A percentile compares a stretch with the other conserved stretches of the same genome.
Evolutionary conservation across 441 rosid genomes (phyloP).

Genomic region (Adansonia rubrostipa): DNA sequence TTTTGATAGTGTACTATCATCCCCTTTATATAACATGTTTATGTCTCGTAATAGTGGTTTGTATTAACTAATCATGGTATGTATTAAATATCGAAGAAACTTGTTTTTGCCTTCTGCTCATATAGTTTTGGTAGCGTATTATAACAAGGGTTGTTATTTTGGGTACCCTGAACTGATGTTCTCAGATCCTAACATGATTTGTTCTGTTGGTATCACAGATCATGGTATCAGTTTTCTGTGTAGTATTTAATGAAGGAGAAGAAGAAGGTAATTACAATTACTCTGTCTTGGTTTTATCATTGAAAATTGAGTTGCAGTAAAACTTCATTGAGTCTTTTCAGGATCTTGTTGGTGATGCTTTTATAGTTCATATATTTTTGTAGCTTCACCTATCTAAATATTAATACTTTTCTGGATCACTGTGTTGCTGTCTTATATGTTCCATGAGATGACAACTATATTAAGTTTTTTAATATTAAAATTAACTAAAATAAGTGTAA

Average conservation of each 20-base stretch:
- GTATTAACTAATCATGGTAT: background rate
- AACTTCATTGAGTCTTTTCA: background rate
- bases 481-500: conserved; percentile 5
- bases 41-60: background rate
- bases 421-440: background rate
- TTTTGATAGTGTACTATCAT: background rate
- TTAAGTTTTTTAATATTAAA: background rate
- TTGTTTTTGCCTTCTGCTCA: background rate
- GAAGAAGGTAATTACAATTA: background rate
- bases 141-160: background rate
- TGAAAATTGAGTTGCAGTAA: conserved; percentile 19
- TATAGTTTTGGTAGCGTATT: conserved; percentile 4
- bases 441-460: background rate
- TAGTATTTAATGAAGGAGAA: conserved; percentile 1
- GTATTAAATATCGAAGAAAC: background rate
- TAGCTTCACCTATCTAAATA: conserved; percentile 6
- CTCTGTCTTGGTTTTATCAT: background rate
- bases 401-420: conserved; percentile 3
- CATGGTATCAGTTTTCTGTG: background rate
- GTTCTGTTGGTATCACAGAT: background rate
- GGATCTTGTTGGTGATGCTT: conserved; percentile 6
- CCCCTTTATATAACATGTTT: background rate
- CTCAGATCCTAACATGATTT: background rate
- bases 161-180: background rate
- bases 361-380: background rate